A percentile compares a stretch with the other conserved stretches of the same genome.
Evolutionary conservation across 768 basidiomycete genomes (phyloP).

Genomic region (Russula sp.): DNA sequence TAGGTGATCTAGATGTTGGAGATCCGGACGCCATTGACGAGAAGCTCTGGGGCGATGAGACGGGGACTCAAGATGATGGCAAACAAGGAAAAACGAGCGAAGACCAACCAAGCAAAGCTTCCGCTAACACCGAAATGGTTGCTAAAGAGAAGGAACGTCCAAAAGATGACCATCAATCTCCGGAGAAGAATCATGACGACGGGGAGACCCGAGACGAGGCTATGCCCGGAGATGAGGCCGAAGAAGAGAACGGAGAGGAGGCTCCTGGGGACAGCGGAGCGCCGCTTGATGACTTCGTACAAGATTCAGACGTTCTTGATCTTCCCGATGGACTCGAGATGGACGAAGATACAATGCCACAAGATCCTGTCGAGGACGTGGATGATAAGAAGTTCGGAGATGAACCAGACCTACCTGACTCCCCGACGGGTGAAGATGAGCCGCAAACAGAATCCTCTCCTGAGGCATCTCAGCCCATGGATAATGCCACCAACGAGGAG

Average conservation of each 20-base stretch:
- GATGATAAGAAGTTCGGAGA: conserved; percentile 30
- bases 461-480: conserved; percentile 9
- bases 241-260: conserved; percentile 42
- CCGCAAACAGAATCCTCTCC: not conserved
- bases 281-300: conserved; percentile 72
- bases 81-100: conserved; percentile 56
- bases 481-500: conserved; percentile 4
- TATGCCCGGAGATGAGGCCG: conserved; percentile 33
- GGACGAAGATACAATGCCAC: conserved; percentile 34
- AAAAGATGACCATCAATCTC: conserved; percentile 38
- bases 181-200: conserved; percentile 35
- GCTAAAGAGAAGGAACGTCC: conserved; percentile 66
- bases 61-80: conserved; percentile 52
- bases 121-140: conserved; percentile 61
- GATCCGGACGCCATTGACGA: conserved; percentile 90
- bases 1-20: conserved; percentile 75
- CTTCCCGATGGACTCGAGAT: conserved; percentile 86
- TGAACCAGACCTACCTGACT: conserved; percentile 30
- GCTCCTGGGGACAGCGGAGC: conserved; percentile 55
- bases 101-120: conserved; percentile 54
- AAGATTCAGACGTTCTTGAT: conserved; percentile 79
- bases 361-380: conserved; percentile 38
- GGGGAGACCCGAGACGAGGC: conserved; percentile 34
- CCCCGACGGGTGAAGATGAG: conserved; percentile 25
- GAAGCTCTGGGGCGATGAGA: conserved; percentile 94